A percentile compares a stretch with the other conserved stretches of the same genome.
phyloP scores from a whole-genome alignment of 768 basidiomycete genomes.

The Serendipita sp. region DNA sequence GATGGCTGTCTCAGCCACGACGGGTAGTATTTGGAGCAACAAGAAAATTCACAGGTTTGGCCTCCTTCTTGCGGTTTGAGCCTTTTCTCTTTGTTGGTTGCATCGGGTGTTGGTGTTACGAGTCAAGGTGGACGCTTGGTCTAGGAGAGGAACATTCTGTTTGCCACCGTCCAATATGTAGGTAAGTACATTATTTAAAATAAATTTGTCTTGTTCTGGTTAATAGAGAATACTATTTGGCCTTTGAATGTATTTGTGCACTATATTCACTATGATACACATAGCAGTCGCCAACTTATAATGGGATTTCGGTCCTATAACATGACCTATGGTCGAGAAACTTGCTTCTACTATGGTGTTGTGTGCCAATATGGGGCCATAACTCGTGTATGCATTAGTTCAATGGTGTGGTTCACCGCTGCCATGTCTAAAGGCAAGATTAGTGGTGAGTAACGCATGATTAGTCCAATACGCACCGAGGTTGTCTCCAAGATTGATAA shows the following conservation, averaged over 20 bases:
- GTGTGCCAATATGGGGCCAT: not conserved
- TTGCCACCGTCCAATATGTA: too few relatives aligned
- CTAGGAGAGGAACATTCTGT: too few relatives aligned
- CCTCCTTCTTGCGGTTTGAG: not conserved
- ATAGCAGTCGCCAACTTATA: too few relatives aligned
- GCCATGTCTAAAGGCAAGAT: not conserved
- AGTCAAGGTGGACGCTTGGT: too few relatives aligned
- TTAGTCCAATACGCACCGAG: not conserved
- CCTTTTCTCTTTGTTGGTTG: not conserved
- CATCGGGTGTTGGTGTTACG: not conserved
- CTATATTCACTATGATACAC: too few relatives aligned
- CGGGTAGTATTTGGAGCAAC: not conserved
- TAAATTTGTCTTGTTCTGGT: too few relatives aligned
- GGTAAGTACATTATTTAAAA: too few relatives aligned
- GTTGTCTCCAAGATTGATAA: not conserved
- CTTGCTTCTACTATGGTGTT: not conserved
- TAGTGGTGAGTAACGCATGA: not conserved
- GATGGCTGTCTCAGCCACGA: not conserved
- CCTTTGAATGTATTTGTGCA: too few relatives aligned
- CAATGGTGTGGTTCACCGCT: conserved; percentile 1
- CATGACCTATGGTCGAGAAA: too few relatives aligned
- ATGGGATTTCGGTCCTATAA: too few relatives aligned
- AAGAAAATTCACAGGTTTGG: not conserved
- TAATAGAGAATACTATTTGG: too few relatives aligned
- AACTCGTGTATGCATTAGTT: not conserved